Conservation (phyloP, 805 yeast species). For the Zygotorulaspora chibaensis region DNA sequence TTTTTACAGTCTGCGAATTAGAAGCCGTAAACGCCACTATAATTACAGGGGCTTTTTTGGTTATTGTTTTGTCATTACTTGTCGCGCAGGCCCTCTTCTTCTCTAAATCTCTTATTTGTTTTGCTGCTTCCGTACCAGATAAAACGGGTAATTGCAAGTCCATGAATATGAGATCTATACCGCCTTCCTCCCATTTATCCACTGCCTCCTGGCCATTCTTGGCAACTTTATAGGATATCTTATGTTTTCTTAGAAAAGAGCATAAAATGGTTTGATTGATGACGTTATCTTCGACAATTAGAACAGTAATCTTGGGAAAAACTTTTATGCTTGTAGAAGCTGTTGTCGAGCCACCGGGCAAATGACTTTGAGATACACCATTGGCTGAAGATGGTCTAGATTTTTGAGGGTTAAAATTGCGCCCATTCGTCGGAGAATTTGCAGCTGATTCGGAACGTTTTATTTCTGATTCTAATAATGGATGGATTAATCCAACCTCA, state of each 20-base stretch:
- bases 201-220: constrained; percentile 93
- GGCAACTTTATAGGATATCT: constrained; percentile 80
- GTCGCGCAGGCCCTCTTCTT: constrained; percentile 17
- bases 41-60: constrained; percentile 78
- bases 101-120: constrained; percentile 83
- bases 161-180: constrained; percentile 91
- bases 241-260: constrained; percentile 78
- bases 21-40: constrained; percentile 96
- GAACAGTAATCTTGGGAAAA: constrained; percentile 81
- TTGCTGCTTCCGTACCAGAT: constrained; percentile 93
- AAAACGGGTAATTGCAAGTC: constrained; percentile 95
- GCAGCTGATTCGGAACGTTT: constrained; percentile 9
- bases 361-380: constrained; percentile 5
- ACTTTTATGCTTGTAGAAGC: constrained; percentile 49
- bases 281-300: constrained; percentile 94
- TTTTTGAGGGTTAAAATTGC: constrained; percentile 1
- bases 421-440: constrained; percentile 8
- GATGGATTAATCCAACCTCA: constrained; percentile 27
- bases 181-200: constrained; percentile 91
- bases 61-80: constrained; percentile 1
- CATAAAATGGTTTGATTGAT: constrained; percentile 90
- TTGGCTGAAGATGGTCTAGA: not conserved
- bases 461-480: constrained; percentile 15
- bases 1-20: constrained; percentile 75
- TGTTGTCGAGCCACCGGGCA: constrained; percentile 4